These are phyloP conservation scores for Fusarium ambrosium DNA, from an alignment of 2,329 filamentous ascomycete genomes.

Conservation along the genomic window DNA sequence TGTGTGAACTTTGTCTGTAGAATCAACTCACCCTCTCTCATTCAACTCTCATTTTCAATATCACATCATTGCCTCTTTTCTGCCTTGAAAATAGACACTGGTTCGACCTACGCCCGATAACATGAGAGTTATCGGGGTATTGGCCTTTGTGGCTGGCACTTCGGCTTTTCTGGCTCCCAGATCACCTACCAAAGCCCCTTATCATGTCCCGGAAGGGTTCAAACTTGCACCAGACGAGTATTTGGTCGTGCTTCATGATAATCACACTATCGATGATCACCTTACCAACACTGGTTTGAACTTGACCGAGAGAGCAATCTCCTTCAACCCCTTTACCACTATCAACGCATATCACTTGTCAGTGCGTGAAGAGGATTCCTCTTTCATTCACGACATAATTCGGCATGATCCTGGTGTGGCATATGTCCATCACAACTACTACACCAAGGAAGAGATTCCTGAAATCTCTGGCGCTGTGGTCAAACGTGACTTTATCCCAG, in stretches of 20 bases:
- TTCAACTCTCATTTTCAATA: background rate
- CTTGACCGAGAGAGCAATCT: background rate
- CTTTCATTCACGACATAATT: background rate
- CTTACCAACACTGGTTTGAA: background rate
- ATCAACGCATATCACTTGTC: background rate
- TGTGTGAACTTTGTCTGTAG: background rate
- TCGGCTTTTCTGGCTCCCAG: background rate
- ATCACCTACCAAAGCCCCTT: background rate
- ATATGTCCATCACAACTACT: background rate
- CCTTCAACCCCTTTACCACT: background rate
- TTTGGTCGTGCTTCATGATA: background rate
- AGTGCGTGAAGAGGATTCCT: background rate
- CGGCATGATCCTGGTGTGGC: background rate
- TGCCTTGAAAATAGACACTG: background rate
- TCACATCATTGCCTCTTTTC: too few species aligned
- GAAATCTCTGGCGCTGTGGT: background rate
- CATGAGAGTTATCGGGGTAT: slow-evolving; percentile 1
- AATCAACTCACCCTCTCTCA: background rate
- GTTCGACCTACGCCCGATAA: background rate
- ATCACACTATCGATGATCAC: background rate
- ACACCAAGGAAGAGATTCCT: background rate
- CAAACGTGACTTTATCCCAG: background rate
- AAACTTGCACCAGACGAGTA: background rate
- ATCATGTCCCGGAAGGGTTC: slow-evolving; percentile 1
- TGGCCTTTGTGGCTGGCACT: background rate